Evolutionary conservation across 2,329 filamentous ascomycete species (phyloP), one percentile per base, ranked within the genome.

Genomic region (Ophiostoma australiae): DNA sequence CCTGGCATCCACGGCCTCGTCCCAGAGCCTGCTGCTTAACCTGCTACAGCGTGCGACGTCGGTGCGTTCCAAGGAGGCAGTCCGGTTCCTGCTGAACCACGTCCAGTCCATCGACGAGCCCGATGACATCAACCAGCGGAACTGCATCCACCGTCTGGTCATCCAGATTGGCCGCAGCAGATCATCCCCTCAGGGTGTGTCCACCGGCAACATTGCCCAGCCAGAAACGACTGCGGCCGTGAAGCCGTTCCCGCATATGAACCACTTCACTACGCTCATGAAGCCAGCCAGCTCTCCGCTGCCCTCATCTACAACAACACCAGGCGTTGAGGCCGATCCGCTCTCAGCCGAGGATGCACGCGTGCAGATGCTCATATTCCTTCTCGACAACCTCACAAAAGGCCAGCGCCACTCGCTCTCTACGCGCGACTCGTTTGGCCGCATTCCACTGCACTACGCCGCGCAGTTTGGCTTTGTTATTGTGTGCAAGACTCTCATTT

Each of bases 391-490:
- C 37, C 84, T 99, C 8, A 86, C 83, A 13, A 84, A 86, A 0
- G 82, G 86, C 11, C 94, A 98, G 75, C 87, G 90, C 13, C 74
- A 78, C 15, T 90, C 90, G 0, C 82, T 98, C 13, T 82, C 86
- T 68, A 86, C 87, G 15, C 88, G 86, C 72, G 94, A 98, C 80
- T 85, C 89, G 0, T 91, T 94, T 72, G 94, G 93, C 2, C 90
- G 94, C 4, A 85, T 94, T 17, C 93, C 94, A 1, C 84, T 98
- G 13, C 94, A 98, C 78, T 97, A 97, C 78, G 93, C 93, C 2
- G 94, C 95, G 0, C 93, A 98, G 78, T 97, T 96, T 77, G 95
- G 95, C 2, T 93, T 97, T 76, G 91, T 95, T 3, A 87, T 93
- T n/a, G 90, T 97, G 11, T 97, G 93, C 77, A 87, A 97, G 77